These are phyloP conservation scores for Panicum virgatum DNA, from an alignment of 202 grass and related monocot genomes.

Conservation along the genomic window DNA sequence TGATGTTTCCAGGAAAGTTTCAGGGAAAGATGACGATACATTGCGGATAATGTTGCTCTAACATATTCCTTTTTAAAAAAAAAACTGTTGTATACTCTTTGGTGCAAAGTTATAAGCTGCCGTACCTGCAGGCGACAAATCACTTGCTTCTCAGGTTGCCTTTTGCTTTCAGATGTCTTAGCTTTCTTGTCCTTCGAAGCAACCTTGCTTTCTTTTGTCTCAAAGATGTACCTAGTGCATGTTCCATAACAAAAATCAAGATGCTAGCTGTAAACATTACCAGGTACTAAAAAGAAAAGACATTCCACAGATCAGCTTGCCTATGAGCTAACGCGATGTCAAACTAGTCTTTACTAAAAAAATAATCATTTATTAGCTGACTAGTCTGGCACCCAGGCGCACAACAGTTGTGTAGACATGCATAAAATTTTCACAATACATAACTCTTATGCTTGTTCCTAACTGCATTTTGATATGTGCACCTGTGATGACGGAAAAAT, in stretches of 20 bases:
- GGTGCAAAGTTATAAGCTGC: not conserved
- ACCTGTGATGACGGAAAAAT: conserved; percentile 99
- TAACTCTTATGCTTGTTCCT: not conserved
- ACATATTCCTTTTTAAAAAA: not conserved
- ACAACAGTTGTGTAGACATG: not conserved
- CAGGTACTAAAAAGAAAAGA: not conserved
- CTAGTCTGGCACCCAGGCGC: not conserved
- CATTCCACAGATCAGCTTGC: not conserved
- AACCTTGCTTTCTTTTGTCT: conserved; percentile 79
- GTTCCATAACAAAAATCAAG: conserved; percentile 8
- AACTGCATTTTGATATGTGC: not conserved
- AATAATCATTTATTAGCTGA: not conserved
- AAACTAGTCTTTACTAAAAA: not conserved
- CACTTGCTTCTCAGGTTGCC: conserved; percentile 58
- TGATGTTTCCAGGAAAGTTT: not conserved
- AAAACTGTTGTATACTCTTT: not conserved
- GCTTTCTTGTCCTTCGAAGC: conserved; percentile 67
- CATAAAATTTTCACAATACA: too few relatives aligned
- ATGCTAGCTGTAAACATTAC: not conserved
- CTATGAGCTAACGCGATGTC: conserved; percentile 1
- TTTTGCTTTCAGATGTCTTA: conserved; percentile 63
- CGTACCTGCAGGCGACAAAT: conserved; percentile 85
- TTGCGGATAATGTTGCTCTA: not conserved
- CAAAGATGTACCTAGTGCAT: conserved; percentile 75
- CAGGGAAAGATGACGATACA: not conserved